Evolutionary conservation across 2,329 filamentous ascomycete genomes (phyloP).

Genomic region (Microcyclosporella mali): DNA sequence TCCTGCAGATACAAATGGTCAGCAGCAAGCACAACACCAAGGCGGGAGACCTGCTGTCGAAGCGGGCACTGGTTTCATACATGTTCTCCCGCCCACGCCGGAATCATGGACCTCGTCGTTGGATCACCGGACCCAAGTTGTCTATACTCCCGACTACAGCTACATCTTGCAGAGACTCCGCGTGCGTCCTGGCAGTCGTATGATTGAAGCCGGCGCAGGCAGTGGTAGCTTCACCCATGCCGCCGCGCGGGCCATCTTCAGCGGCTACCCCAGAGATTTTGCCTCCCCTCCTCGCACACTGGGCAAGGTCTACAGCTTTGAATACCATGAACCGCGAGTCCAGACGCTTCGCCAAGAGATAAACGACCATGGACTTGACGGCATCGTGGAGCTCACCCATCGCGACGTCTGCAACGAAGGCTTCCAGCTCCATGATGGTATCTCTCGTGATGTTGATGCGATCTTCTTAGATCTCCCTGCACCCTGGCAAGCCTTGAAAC

Average conservation of each 20-base stretch:
- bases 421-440: constrained; percentile 49
- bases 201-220: constrained; percentile 77
- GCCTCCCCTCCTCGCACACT: constrained; percentile 28
- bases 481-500: constrained; percentile 71
- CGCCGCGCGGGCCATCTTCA: constrained; percentile 68
- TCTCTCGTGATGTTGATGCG: constrained; percentile 56
- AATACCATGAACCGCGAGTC: constrained; percentile 70
- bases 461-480: constrained; percentile 76
- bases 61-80: constrained; percentile 64
- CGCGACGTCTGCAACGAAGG: constrained; percentile 73
- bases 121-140: constrained; percentile 77
- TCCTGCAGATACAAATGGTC: constrained; percentile 16
- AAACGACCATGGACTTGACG: constrained; percentile 57
- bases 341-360: constrained; percentile 65
- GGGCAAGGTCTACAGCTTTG: constrained; percentile 75
- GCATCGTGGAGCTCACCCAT: constrained; percentile 65
- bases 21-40: neutral
- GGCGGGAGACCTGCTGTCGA: constrained; percentile 26
- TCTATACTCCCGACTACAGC: constrained; percentile 82
- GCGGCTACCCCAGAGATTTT: constrained; percentile 49
- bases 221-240: constrained; percentile 83
- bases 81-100: constrained; percentile 71
- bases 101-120: constrained; percentile 76
- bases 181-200: constrained; percentile 62
- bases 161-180: constrained; percentile 73